phyloP scores from a whole-genome alignment of 208 protist species.

The Trypanosoma melophagium region DNA sequence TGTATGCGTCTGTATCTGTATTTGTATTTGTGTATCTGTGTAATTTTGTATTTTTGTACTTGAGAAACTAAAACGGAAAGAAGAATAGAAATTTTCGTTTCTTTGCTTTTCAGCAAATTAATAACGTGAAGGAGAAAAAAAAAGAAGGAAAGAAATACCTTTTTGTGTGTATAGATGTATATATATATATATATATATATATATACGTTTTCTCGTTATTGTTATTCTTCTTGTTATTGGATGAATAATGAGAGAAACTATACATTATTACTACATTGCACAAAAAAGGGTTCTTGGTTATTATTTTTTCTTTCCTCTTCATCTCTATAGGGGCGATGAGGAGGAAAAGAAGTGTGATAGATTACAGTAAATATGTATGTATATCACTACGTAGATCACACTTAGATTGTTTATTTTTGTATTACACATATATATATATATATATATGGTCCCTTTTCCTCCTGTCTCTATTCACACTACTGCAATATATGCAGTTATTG shows the following conservation, averaged over 20 bases:
- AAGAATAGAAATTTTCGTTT: not conserved
- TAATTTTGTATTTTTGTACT: not conserved
- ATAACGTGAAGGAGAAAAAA: too few species aligned
- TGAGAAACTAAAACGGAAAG: not conserved
- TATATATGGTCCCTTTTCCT: slow-evolving; percentile 3
- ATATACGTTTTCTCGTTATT: slow-evolving; percentile 6
- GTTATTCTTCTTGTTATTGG: not conserved
- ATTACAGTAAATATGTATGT: not conserved
- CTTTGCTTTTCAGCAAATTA: not conserved
- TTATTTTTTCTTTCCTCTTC: slow-evolving; percentile 5
- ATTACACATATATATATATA: slow-evolving; percentile 12
- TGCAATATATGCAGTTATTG: not conserved
- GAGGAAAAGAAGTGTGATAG: not conserved
- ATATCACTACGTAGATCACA: not conserved
- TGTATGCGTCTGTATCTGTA: not conserved
- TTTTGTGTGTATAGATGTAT: too few species aligned
- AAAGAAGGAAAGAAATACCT: too few species aligned
- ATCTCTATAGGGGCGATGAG: not conserved
- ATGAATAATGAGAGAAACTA: too few species aligned
- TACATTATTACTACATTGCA: too few species aligned
- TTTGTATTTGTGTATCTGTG: slow-evolving; percentile 4
- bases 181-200: too few species aligned
- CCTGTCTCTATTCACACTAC: too few species aligned
- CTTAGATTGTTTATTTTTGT: not conserved
- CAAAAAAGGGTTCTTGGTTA: too few species aligned